These are phyloP conservation scores for Cyamopsis tetragonoloba DNA, from an alignment of 306 rosid species.

Conservation along the genomic window DNA sequence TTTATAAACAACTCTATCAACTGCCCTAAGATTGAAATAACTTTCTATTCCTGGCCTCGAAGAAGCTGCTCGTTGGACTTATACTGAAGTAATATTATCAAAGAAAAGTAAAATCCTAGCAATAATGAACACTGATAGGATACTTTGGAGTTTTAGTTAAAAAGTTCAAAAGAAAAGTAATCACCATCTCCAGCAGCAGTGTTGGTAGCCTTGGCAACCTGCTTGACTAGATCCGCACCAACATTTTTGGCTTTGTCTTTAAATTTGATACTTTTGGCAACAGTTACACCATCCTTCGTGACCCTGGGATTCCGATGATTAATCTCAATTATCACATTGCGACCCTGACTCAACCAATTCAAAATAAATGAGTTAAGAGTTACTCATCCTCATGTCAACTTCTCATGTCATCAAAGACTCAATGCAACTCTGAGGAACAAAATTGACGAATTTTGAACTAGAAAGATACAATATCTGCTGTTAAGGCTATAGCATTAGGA, in stretches of 20 bases:
- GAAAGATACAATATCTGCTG: background rate
- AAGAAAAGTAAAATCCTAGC: background rate
- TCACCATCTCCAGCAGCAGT: constrained; percentile 90
- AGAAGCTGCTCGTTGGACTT: background rate
- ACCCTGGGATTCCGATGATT: constrained; percentile 55
- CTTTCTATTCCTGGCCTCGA: background rate
- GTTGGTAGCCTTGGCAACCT: constrained; percentile 92
- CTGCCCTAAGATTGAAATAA: background rate
- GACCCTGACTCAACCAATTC: constrained; percentile 63
- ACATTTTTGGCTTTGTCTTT: constrained; percentile 66
- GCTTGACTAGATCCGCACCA: constrained; percentile 86
- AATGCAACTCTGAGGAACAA: background rate
- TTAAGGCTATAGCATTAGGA: background rate
- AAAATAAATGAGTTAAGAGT: background rate
- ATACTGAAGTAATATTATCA: background rate
- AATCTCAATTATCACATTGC: constrained; percentile 79
- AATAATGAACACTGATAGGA: background rate
- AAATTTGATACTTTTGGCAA: constrained; percentile 81
- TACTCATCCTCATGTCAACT: background rate
- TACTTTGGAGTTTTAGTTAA: background rate
- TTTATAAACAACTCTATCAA: background rate
- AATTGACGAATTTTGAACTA: background rate
- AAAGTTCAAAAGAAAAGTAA: background rate
- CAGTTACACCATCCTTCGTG: constrained; percentile 94
- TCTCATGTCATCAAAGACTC: background rate